Base-by-base conservation (phyloP, 2,329 filamentous ascomycete genomes). In the Ascochyta koolunga region DNA sequence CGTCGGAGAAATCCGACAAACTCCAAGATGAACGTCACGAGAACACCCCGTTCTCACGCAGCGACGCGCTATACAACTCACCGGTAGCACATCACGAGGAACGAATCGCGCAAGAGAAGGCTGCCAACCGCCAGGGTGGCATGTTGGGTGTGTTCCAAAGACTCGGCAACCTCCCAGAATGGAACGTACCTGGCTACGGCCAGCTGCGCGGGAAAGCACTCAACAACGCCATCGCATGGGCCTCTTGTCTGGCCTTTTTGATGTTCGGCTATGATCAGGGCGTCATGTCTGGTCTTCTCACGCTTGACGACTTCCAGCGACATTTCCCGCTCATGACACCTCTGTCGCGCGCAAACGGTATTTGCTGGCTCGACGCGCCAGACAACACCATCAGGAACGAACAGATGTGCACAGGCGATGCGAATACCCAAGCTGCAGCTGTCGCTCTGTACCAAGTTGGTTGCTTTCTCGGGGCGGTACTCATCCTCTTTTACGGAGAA, bases 271-370 rank as follows among this genome's bases (percentile, higher is more conserved):
- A 82, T 85, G 88, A 90, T 66, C 61, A 76, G 50, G 88, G 88
- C 65, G 87, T 90, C 13, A 89, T 89, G 79, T 87, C 53, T 8
- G 60, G 66, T 19, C 86, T 93, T 58, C 77, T 92, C 48, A 89
- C 87, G 5, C 82, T 91, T 67, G 76, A 82, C 21, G 78, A 80
- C 24, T 89, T 88, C 64, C 83, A 11, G 62, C 59, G 27, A 51
- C 62, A 47, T 70, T 76, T 56, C 62, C 72, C 59, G 19, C 49
- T 60, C 15, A 62, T 62, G 60, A 61, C 60, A 19, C 49, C 58
- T 6, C 42, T 59, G 4, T 45, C 58, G 25, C 42, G 53, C 41
- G 35, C 56, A 16, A 61, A 63, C 25, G 40, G 46, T 2, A 29
- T 63, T 2, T 63, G 60, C 49, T 63, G 58, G 54, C 52, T 50